phyloP scores from a whole-genome alignment of 2,329 filamentous ascomycete species.

The Fusarium xylarioides region DNA sequence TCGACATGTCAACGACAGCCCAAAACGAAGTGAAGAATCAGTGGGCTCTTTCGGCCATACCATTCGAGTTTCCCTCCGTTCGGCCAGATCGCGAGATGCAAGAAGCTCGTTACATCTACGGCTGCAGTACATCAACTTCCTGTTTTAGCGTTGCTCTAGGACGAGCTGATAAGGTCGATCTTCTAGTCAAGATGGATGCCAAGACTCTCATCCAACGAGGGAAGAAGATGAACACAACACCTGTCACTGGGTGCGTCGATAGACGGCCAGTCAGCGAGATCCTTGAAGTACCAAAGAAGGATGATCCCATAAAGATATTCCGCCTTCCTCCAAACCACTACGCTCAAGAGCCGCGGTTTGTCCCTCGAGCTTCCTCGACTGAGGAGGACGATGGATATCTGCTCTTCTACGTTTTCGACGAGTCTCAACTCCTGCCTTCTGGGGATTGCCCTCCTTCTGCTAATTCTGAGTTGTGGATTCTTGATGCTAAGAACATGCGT shows the following conservation, averaged over 20 bases:
- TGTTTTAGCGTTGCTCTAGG: constrained; percentile 69
- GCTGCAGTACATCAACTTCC: constrained; percentile 67
- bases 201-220: constrained; percentile 62
- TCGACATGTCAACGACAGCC: constrained; percentile 52
- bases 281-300: constrained; percentile 51
- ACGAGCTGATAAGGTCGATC: constrained; percentile 72
- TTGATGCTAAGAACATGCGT: constrained; percentile 70
- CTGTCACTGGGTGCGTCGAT: constrained; percentile 71
- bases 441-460: constrained; percentile 57
- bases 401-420: constrained; percentile 75
- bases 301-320: constrained; percentile 70
- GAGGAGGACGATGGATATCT: constrained; percentile 74
- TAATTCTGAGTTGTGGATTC: constrained; percentile 72
- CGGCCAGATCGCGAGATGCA: constrained; percentile 65
- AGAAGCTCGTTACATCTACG: constrained; percentile 69
- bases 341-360: constrained; percentile 74
- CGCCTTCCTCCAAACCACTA: constrained; percentile 67
- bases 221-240: constrained; percentile 52
- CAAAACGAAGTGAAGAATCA: constrained; percentile 63
- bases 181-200: constrained; percentile 69
- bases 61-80: constrained; percentile 74
- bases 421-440: constrained; percentile 65
- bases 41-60: constrained; percentile 70
- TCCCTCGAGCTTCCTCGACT: constrained; percentile 54
- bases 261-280: constrained; percentile 63